Evolutionary conservation across 352 stramenopile species (phyloP).

Genomic region (Globisporangium sylvaticum): DNA sequence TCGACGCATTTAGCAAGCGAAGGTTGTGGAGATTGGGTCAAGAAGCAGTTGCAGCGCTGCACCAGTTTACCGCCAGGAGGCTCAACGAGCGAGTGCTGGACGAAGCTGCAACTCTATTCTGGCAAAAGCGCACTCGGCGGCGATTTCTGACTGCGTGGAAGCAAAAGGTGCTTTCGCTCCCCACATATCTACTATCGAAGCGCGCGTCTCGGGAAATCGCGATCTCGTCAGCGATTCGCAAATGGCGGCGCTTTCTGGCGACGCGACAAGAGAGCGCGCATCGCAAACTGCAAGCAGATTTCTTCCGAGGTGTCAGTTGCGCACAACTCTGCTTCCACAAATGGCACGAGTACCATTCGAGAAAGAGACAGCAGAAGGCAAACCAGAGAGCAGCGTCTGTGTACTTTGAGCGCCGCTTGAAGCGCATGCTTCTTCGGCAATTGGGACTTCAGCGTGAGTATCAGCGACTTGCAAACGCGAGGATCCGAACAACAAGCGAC

Average conservation of each 20-base stretch:
- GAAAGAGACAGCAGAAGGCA: not conserved
- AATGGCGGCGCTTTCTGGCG: slow-evolving; percentile 10
- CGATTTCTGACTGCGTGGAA: slow-evolving; percentile 3
- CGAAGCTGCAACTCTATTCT: slow-evolving; percentile 1
- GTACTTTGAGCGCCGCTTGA: not conserved
- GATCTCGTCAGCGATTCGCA: slow-evolving; percentile 9
- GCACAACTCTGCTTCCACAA: slow-evolving; percentile 1
- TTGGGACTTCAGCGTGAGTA: not conserved
- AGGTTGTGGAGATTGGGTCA: not conserved
- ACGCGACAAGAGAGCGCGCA: slow-evolving; percentile 2
- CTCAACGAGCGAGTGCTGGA: slow-evolving; percentile 7
- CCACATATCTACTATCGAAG: not conserved
- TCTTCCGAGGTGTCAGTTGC: slow-evolving; percentile 20
- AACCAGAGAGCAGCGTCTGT: not conserved
- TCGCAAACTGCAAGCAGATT: slow-evolving; percentile 28
- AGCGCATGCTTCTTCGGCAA: slow-evolving; percentile 2
- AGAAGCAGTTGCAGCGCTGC: not conserved
- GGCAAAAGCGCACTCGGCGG: slow-evolving; percentile 1
- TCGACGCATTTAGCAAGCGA: not conserved
- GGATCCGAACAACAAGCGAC: not conserved
- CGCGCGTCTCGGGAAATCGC: slow-evolving; percentile 1
- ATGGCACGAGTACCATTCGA: slow-evolving; percentile 1
- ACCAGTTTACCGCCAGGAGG: not conserved
- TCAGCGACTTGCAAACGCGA: not conserved
- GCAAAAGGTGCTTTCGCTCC: not conserved